Evolutionary conservation across 495 filamentous ascomycete genomes (phyloP).

Genomic region (Penicillium diatomitis): DNA sequence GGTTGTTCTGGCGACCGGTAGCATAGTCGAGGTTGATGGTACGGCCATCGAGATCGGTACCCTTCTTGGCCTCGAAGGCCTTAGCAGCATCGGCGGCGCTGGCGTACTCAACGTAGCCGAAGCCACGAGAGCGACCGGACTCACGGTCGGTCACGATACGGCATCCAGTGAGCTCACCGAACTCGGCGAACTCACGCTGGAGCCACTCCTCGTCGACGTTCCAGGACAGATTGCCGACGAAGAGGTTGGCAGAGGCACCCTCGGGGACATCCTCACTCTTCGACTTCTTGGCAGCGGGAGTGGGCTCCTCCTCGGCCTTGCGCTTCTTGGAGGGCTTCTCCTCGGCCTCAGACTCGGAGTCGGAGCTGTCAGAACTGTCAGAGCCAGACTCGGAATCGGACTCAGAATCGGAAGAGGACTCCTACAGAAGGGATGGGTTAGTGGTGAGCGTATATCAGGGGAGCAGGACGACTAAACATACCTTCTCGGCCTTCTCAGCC

Average conservation of each 20-base stretch:
- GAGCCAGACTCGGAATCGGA: constrained; percentile 23
- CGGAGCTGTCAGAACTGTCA: constrained; percentile 25
- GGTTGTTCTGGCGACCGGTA: constrained; percentile 48
- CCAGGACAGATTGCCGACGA: constrained; percentile 93
- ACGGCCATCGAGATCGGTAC: constrained; percentile 72
- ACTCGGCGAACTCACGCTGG: constrained; percentile 73
- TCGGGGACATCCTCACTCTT: constrained; percentile 64
- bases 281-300: constrained; percentile 65
- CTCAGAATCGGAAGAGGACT: constrained; percentile 24
- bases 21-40: constrained; percentile 85
- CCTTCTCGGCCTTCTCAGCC: constrained; percentile 35
- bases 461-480: constrained; percentile 12
- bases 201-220: constrained; percentile 90
- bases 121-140: constrained; percentile 78
- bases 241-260: constrained; percentile 63
- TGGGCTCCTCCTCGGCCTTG: constrained; percentile 67
- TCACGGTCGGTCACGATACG: constrained; percentile 80
- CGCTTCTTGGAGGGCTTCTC: constrained; percentile 67
- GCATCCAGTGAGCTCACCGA: constrained; percentile 64
- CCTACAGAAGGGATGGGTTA: constrained; percentile 4
- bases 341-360: constrained; percentile 45
- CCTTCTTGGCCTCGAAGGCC: constrained; percentile 75
- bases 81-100: constrained; percentile 58
- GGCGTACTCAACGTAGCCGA: constrained; percentile 91
- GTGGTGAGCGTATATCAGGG: background rate